Conservation (phyloP, 2,329 filamentous ascomycete species). For the Hypomyces rosellus region DNA sequence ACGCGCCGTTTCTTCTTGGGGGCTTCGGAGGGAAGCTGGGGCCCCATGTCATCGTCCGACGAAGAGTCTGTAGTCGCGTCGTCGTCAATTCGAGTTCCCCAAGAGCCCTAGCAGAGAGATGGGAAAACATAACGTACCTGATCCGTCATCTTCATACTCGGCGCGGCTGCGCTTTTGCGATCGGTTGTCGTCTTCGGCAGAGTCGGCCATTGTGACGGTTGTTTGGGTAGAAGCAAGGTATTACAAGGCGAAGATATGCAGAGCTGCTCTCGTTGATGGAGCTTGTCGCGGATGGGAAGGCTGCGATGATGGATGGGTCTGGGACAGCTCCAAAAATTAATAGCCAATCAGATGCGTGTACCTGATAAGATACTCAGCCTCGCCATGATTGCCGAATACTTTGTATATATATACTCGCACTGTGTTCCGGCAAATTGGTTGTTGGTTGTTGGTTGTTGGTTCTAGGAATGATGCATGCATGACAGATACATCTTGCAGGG, state of each 20-base stretch:
- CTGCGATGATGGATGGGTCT: background rate
- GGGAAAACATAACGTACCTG: conserved; percentile 26
- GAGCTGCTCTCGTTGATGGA: background rate
- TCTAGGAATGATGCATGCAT: background rate
- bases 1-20: conserved; percentile 88
- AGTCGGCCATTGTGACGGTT: conserved; percentile 14
- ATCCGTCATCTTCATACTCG: conserved; percentile 44
- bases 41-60: conserved; percentile 89
- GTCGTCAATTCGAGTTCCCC: background rate
- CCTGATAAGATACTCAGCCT: conserved; percentile 4
- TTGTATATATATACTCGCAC: background rate
- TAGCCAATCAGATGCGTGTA: conserved; percentile 2
- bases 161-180: conserved; percentile 47
- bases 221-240: background rate
- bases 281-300: conserved; percentile 9
- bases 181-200: conserved; percentile 27
- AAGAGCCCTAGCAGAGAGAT: background rate
- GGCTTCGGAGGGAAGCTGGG: conserved; percentile 74
- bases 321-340: background rate
- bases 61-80: conserved; percentile 50
- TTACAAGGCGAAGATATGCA: too few relatives aligned
- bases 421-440: background rate
- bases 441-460: too few relatives aligned
- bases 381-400: background rate
- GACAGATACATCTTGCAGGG: background rate